phyloP scores from a whole-genome alignment of 2,329 filamentous ascomycete genomes.

The Fusarium haematococcum region DNA sequence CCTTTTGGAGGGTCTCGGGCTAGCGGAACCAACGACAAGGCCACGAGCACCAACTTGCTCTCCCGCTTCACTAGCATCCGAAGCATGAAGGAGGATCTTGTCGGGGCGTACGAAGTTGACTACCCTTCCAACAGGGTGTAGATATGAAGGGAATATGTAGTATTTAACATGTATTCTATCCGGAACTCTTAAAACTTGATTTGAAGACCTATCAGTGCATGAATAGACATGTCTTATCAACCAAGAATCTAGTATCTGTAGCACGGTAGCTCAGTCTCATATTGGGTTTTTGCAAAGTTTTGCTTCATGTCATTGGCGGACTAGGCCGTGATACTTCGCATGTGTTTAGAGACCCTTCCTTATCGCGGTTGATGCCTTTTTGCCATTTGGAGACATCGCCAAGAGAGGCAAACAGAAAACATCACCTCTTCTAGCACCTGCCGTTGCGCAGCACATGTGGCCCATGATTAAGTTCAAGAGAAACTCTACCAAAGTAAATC shows the following conservation, averaged over 20 bases:
- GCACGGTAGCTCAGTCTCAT: too few species aligned
- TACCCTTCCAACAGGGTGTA: not conserved
- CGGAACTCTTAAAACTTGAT: fast-evolving
- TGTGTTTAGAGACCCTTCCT: too few species aligned
- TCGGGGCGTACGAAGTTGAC: not conserved
- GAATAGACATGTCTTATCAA: not conserved
- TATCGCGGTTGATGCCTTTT: too few species aligned
- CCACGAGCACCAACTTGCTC: not conserved
- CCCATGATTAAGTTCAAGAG: not conserved
- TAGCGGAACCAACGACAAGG: not conserved
- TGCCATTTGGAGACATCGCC: too few species aligned
- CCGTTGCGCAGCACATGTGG: too few species aligned
- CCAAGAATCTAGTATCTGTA: too few species aligned
- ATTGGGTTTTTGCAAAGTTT: too few species aligned
- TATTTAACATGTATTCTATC: not conserved
- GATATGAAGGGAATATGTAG: not conserved
- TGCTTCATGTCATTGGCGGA: too few species aligned
- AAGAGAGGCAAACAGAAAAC: too few species aligned
- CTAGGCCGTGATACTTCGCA: too few species aligned
- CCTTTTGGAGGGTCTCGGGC: not conserved
- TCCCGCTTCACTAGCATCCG: not conserved
- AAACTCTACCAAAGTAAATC: not conserved
- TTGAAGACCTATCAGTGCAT: not conserved
- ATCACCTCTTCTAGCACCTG: too few species aligned
- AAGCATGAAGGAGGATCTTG: not conserved